Evolutionary conservation across 192 early-diverging fungal genomes (phyloP).

Genomic region (Mortierella alpina): DNA sequence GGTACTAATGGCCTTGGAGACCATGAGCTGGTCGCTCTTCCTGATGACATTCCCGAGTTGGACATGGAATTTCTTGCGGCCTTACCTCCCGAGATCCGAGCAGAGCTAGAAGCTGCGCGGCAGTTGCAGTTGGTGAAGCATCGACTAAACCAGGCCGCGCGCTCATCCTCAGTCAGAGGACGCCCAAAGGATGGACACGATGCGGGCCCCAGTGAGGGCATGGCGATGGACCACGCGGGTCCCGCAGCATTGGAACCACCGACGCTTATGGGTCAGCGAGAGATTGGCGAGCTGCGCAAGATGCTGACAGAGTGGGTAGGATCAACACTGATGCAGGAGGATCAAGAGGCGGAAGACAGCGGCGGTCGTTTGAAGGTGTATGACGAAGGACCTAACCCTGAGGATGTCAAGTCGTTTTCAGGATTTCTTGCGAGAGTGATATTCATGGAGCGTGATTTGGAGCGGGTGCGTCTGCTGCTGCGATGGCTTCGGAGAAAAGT

Average conservation of each 20-base stretch:
- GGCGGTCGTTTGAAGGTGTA: not conserved
- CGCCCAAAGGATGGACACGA: not conserved
- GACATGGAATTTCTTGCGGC: slow-evolving; percentile 34
- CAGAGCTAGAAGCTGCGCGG: slow-evolving; percentile 22
- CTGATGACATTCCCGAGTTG: not conserved
- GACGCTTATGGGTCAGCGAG: slow-evolving; percentile 25
- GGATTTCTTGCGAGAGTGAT: slow-evolving; percentile 39
- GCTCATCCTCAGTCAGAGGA: not conserved
- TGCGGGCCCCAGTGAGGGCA: not conserved
- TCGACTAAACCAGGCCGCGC: slow-evolving; percentile 9
- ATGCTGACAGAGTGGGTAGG: slow-evolving; percentile 37
- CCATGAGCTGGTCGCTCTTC: not conserved
- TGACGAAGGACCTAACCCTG: slow-evolving; percentile 47
- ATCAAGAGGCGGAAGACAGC: not conserved
- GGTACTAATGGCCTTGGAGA: not conserved
- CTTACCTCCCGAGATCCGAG: slow-evolving; percentile 37
- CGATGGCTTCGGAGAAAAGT: slow-evolving; percentile 16
- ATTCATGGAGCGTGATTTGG: slow-evolving; percentile 44
- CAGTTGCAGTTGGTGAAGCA: slow-evolving; percentile 22
- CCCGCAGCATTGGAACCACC: slow-evolving; percentile 11
- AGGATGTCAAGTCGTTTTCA: slow-evolving; percentile 39
- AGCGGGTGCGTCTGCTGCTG: slow-evolving; percentile 32
- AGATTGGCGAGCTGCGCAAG: slow-evolving; percentile 12
- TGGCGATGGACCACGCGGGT: not conserved
- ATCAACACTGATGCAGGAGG: slow-evolving; percentile 25